Conservation (phyloP, 106 monocot species). For the Triglochin maritima region DNA sequence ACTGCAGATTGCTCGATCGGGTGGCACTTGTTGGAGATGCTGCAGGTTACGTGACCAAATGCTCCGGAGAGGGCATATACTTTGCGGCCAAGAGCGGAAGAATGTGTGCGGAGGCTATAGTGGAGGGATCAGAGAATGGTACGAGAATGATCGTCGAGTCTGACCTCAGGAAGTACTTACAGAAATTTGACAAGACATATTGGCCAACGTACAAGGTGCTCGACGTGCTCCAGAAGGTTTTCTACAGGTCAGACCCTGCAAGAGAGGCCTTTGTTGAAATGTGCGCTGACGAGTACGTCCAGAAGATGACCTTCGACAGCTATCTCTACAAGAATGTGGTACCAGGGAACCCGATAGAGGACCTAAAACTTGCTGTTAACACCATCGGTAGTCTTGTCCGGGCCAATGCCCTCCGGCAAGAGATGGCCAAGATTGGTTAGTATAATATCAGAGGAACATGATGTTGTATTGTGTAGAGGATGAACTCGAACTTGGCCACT, state of each 20-base stretch:
- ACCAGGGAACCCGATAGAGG: constrained; percentile 81
- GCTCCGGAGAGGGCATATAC: constrained; percentile 97
- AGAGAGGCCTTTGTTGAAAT: constrained; percentile 29
- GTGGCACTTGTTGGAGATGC: constrained; percentile 75
- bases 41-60: constrained; percentile 88
- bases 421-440: constrained; percentile 60
- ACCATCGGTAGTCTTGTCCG: constrained; percentile 88
- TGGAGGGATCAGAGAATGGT: constrained; percentile 18
- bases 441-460: too few relatives aligned
- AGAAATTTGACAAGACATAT: constrained; percentile 71
- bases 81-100: constrained; percentile 90
- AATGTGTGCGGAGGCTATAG: constrained; percentile 56
- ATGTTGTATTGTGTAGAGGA: too few relatives aligned
- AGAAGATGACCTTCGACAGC: constrained; percentile 99
- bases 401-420: constrained; percentile 58
- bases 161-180: constrained; percentile 63
- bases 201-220: constrained; percentile 99
- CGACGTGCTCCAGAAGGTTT: constrained; percentile 93
- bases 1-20: constrained; percentile 3
- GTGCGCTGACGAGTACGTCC: constrained; percentile 59
- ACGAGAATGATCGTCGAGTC: constrained; percentile 65
- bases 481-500: too few relatives aligned
- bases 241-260: constrained; percentile 76
- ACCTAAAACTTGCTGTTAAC: constrained; percentile 80
- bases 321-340: constrained; percentile 87